Evolutionary conservation across 2,329 filamentous ascomycete genomes (phyloP), one percentile per base, ranked within the genome.

Genomic region (Diaporthe sp.): DNA sequence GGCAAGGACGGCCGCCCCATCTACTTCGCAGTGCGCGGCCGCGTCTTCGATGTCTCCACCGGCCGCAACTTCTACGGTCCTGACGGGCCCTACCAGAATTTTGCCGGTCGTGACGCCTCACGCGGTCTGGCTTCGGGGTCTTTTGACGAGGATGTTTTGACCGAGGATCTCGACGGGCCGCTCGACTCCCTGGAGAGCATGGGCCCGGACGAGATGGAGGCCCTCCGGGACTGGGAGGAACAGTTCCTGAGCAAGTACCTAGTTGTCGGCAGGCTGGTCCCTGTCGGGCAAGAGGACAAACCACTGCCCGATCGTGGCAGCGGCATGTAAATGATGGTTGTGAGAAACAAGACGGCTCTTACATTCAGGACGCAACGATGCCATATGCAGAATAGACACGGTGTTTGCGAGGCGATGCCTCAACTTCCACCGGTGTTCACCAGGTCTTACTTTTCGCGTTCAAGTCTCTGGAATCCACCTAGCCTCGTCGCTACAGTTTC

Each of bases 31-130:
- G 95, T 98, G 25, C 94, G 95, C 55, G 96, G 97, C 70, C 92
- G 92, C 68, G 93, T 98, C 77, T 98, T 98, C 82, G 97, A 99
- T 82, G 96, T 98, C 32, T 92, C 92, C 0, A 86, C 92, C 19
- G 96, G 97, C 32, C 91, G 93, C 80, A 96, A 97, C 86, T 98
- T 98, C 84, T 99, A 99, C 85, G 97, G 97, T 5, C 97, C 97
- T 27, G 96, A 95, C 17, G 96, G 96, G 0, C 95, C 96, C 2
- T 99, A 99, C 83, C 92, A 93, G 83, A 98, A 98, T 86, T 99
- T 99, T 81, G 97, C 97, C 0, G 97, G 97, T 0, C 88, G 96
- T 51, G 97, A 99, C 84, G 97, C 97, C 27, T 95, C 91, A 77
- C 90, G 96, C 70, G 97, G 97, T 1, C 86, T 99, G 75, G 96